Conservation (phyloP, 139 green algal species). For the Micractinium conductrix region DNA sequence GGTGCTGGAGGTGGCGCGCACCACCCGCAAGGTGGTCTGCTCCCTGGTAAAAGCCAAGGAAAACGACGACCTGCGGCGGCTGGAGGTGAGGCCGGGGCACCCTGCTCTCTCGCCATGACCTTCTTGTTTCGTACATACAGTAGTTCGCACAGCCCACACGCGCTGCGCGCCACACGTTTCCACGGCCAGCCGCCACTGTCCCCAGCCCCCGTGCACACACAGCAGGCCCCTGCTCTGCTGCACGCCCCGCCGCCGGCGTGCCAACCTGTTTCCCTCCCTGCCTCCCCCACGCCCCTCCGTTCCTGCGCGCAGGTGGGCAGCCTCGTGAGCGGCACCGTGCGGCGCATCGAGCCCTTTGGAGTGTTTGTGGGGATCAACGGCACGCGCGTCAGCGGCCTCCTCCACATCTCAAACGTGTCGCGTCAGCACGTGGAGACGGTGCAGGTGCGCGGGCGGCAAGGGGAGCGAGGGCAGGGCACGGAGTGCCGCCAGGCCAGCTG, state of each 20-base stretch:
- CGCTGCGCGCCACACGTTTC: no score
- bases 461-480: no score
- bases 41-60: constrained; percentile 36
- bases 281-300: no score
- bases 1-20: constrained; percentile 27
- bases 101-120: no score
- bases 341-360: constrained; percentile 61
- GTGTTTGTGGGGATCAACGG: constrained; percentile 62
- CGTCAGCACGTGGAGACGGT: constrained; percentile 41
- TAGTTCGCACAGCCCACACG: no score
- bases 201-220: no score
- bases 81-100: constrained; percentile 26
- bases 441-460: background rate
- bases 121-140: no score
- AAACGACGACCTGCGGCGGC: constrained; percentile 30
- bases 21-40: constrained; percentile 35
- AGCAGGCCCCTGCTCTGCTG: no score
- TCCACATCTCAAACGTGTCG: constrained; percentile 74
- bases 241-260: no score
- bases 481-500: no score
- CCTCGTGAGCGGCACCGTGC: constrained; percentile 55
- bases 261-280: no score
- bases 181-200: no score
- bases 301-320: constrained; percentile 25
- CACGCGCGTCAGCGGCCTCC: constrained; percentile 55